phyloP scores from a whole-genome alignment of 768 basidiomycete species.

The Daedaleopsis sinensis region DNA sequence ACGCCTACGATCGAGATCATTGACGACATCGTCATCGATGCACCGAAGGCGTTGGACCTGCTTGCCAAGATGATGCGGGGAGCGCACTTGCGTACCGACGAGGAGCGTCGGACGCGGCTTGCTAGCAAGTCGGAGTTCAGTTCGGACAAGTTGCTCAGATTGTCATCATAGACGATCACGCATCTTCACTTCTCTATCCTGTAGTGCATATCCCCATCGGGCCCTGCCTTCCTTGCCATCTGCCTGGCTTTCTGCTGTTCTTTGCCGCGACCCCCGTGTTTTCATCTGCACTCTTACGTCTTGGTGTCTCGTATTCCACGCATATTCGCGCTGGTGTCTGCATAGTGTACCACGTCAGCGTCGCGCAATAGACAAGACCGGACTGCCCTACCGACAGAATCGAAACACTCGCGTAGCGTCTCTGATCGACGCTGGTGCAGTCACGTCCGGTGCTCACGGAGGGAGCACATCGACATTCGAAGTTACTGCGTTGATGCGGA shows the following conservation, averaged over 20 bases:
- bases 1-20: constrained; percentile 69
- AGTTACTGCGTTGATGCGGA: too few species aligned
- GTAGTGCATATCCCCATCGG: constrained; percentile 5
- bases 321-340: constrained; percentile 20
- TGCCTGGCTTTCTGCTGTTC: constrained; percentile 10
- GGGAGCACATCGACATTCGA: too few species aligned
- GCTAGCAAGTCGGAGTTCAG: constrained; percentile 63
- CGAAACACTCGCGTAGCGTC: too few species aligned
- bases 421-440: too few species aligned
- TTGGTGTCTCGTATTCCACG: constrained; percentile 26
- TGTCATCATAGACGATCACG: constrained; percentile 51
- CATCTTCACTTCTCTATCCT: constrained; percentile 9
- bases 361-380: too few species aligned
- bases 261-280: constrained; percentile 8
- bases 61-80: constrained; percentile 78
- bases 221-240: constrained; percentile 4
- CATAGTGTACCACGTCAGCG: too few species aligned
- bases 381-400: too few species aligned
- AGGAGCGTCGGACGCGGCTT: constrained; percentile 57
- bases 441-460: too few species aligned
- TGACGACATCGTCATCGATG: constrained; percentile 89
- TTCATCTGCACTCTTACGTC: constrained; percentile 12
- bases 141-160: constrained; percentile 55
- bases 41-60: constrained; percentile 80
- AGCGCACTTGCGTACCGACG: constrained; percentile 60